Conservation (phyloP, 805 yeast species). For the Nakazawaea ernobii region DNA sequence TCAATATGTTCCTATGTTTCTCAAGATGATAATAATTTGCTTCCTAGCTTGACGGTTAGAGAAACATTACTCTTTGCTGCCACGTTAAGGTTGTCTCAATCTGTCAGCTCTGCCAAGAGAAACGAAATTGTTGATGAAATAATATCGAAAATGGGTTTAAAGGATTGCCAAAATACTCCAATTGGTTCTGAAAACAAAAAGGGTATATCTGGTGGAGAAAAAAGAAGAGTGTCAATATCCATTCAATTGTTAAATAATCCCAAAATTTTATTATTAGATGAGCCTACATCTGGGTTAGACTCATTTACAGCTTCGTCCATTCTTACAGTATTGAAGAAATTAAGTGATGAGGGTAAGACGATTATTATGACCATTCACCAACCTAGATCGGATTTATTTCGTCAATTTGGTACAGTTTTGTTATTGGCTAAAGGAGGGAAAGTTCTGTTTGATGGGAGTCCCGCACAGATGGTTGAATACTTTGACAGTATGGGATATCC, state of each 20-base stretch:
- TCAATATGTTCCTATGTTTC: slow-evolving; percentile 59
- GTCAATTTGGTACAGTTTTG: slow-evolving; percentile 55
- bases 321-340: slow-evolving; percentile 42
- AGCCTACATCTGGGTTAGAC: slow-evolving; percentile 79
- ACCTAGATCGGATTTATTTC: slow-evolving; percentile 61
- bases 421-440: slow-evolving; percentile 60
- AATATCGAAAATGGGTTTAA: slow-evolving; percentile 51
- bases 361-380: slow-evolving; percentile 72
- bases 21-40: slow-evolving; percentile 63
- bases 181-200: slow-evolving; percentile 46
- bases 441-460: slow-evolving; percentile 55
- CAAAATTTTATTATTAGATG: slow-evolving; percentile 61
- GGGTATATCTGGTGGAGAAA: slow-evolving; percentile 67
- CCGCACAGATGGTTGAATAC: slow-evolving; percentile 35
- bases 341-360: slow-evolving; percentile 49
- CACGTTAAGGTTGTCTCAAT: slow-evolving; percentile 44
- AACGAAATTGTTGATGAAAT: slow-evolving; percentile 39
- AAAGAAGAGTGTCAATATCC: slow-evolving; percentile 69
- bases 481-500: slow-evolving; percentile 39
- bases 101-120: slow-evolving; percentile 33
- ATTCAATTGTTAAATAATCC: slow-evolving; percentile 64
- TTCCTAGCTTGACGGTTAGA: slow-evolving; percentile 62
- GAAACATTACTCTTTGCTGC: slow-evolving; percentile 70
- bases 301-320: slow-evolving; percentile 63
- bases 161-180: slow-evolving; percentile 64